These are phyloP conservation scores for Cyberlindnera misumaiensis DNA, from an alignment of 805 yeast species.

Conservation along the genomic window DNA sequence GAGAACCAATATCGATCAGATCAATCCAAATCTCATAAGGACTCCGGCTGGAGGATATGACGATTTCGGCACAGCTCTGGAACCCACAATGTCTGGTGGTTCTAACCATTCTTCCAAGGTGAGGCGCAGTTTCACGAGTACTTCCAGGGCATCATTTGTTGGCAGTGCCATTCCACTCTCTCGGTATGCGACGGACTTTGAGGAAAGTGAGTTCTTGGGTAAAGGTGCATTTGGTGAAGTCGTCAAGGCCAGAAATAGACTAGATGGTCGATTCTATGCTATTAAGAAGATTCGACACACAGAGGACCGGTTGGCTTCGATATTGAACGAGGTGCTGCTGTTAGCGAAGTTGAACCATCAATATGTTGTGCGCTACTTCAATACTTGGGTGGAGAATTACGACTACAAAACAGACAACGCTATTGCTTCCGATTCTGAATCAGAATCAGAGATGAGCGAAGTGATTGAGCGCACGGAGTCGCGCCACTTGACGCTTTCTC, in stretches of 20 bases:
- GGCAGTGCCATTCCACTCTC: slow-evolving; percentile 36
- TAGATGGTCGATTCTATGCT: slow-evolving; percentile 94
- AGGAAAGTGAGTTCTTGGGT: slow-evolving; percentile 86
- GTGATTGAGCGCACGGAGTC: neutral
- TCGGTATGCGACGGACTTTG: slow-evolving; percentile 88
- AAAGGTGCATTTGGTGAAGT: slow-evolving; percentile 98
- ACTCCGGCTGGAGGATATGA: slow-evolving; percentile 7
- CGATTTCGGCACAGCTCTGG: slow-evolving; percentile 14
- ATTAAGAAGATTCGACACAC: slow-evolving; percentile 84
- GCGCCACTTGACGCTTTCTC: slow-evolving; percentile 3
- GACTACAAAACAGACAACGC: slow-evolving; percentile 27
- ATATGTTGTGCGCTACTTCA: slow-evolving; percentile 91
- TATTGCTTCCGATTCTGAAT: slow-evolving; percentile 28
- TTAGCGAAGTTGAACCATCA: slow-evolving; percentile 90
- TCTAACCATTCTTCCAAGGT: slow-evolving; percentile 16
- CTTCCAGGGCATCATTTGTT: slow-evolving; percentile 29
- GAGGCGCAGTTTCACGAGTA: slow-evolving; percentile 36
- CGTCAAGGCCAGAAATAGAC: slow-evolving; percentile 87
- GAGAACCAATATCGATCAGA: slow-evolving; percentile 55
- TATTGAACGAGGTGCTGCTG: slow-evolving; percentile 85
- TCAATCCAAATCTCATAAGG: slow-evolving; percentile 22
- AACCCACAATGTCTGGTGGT: slow-evolving; percentile 23
- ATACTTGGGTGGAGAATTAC: slow-evolving; percentile 85
- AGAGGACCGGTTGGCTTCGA: slow-evolving; percentile 69
- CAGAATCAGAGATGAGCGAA: slow-evolving; percentile 11